These are phyloP conservation scores for Boletales sp. DNA, from an alignment of 768 basidiomycete genomes.

Conservation along the genomic window DNA sequence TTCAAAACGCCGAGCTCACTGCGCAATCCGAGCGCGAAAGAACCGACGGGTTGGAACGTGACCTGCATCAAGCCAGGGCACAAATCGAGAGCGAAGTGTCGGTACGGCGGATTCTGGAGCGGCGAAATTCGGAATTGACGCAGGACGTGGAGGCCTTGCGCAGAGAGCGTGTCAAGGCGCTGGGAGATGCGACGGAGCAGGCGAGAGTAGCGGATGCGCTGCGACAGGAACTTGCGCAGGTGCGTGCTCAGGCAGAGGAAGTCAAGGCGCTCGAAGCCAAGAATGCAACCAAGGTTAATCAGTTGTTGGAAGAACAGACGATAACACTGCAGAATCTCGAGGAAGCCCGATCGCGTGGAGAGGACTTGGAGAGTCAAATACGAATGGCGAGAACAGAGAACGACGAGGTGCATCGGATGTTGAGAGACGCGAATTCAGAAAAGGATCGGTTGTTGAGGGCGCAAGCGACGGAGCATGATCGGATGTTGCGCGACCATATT, in stretches of 20 bases:
- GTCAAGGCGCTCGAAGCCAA: slow-evolving; percentile 63
- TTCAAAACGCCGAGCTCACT: slow-evolving; percentile 39
- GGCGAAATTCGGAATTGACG: slow-evolving; percentile 55
- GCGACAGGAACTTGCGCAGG: slow-evolving; percentile 61
- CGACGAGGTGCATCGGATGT: slow-evolving; percentile 57
- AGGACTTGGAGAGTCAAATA: slow-evolving; percentile 74
- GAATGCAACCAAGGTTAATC: slow-evolving; percentile 59
- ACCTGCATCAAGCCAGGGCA: slow-evolving; percentile 57
- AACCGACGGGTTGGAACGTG: slow-evolving; percentile 57
- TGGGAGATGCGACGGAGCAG: slow-evolving; percentile 68
- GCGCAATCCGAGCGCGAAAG: slow-evolving; percentile 45
- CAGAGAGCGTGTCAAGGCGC: slow-evolving; percentile 49
- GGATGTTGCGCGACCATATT: slow-evolving; percentile 77
- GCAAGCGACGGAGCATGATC: slow-evolving; percentile 68
- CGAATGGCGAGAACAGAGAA: slow-evolving; percentile 67
- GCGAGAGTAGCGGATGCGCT: slow-evolving; percentile 54
- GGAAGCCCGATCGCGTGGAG: slow-evolving; percentile 68
- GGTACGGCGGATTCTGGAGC: slow-evolving; percentile 61
- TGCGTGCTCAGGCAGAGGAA: slow-evolving; percentile 60
- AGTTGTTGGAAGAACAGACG: slow-evolving; percentile 75
- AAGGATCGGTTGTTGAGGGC: slow-evolving; percentile 72
- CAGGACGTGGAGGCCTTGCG: slow-evolving; percentile 55
- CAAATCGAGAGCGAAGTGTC: slow-evolving; percentile 62
- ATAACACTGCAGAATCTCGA: slow-evolving; percentile 66
- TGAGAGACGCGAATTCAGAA: slow-evolving; percentile 67